phyloP scores from a whole-genome alignment of 2,329 filamentous ascomycete genomes.

The Chaetoscypha palmicola region DNA sequence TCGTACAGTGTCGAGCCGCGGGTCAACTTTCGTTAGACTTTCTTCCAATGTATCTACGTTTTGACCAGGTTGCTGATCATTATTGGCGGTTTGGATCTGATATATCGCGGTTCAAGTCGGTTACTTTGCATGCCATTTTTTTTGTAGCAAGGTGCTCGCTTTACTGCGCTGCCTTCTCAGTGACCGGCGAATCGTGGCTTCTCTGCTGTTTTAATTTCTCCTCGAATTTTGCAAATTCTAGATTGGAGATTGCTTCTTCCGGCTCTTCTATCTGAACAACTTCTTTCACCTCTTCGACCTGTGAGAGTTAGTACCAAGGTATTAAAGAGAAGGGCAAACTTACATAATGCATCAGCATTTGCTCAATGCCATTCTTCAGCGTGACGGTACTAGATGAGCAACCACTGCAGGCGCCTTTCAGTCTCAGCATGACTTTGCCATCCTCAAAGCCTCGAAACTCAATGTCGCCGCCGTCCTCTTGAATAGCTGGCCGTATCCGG shows the following conservation, averaged over 20 bases:
- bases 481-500: conserved; percentile 87
- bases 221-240: conserved; percentile 92
- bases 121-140: no score
- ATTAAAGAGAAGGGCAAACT: conserved; percentile 35
- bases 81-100: no score
- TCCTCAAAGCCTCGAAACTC: conserved; percentile 87
- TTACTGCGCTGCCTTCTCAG: no score
- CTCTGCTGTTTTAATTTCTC: no score
- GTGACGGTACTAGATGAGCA: conserved; percentile 97
- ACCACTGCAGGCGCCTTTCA: conserved; percentile 87
- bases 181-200: no score
- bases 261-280: conserved; percentile 86
- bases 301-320: conserved; percentile 26
- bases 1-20: no score
- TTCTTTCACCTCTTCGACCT: conserved; percentile 93
- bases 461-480: conserved; percentile 96
- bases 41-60: no score
- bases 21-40: no score
- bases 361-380: conserved; percentile 94
- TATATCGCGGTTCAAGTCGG: no score
- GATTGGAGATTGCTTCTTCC: conserved; percentile 80
- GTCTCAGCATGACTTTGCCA: conserved; percentile 77
- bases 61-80: no score
- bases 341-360: conserved; percentile 95
- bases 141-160: no score